Evolutionary conservation across 2,329 filamentous ascomycete genomes (phyloP), one percentile per base, ranked within the genome.

Genomic region (Fusarium udum): DNA sequence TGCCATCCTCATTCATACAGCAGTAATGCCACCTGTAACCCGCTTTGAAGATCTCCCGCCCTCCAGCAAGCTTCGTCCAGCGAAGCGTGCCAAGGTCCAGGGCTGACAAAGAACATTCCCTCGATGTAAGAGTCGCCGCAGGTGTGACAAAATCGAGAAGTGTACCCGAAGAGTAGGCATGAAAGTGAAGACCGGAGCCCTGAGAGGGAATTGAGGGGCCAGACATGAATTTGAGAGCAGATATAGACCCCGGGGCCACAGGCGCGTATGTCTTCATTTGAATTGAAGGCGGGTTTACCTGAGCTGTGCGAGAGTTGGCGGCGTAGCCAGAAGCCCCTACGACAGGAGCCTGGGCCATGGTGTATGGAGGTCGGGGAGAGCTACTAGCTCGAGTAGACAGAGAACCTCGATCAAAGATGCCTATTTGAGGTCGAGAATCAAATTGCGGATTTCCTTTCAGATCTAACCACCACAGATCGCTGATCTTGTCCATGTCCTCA

Each of bases 21-120:
- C 96, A 98, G 80, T 99, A 99, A 81, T 98, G 95, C 96, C 96
- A 99, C 67, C 95, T 91, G 81, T 96, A 98, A n/a, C 93, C 94
- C 0, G 91, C 86, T 75, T 93, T 93, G 83, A 98, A 99, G 39
- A 99, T 92, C 79, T 99, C 96, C 56, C 94, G 92, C 7, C 96
- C 96, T 78, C 98, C 95, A 3, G 95, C 96, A 24, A 99, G 87
- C 80, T 95, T 97, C 82, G 97, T 95, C 96, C 96, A 99, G 53
- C 95, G 92, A 56, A 98, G 84, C 1, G 93, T 92, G 65, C 93
- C 92, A 16, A 99, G 86, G 77, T 99, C 96, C 32, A 99, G 85
- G 7, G 95, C 93, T 0, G 95, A 97, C 28, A 99, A 83, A 26
- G 95, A 97, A 74, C 95, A 98, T 76, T 98, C 95, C 72, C 93